Base-by-base conservation (phyloP, 106 monocot species). In the Allium cepa region DNA sequence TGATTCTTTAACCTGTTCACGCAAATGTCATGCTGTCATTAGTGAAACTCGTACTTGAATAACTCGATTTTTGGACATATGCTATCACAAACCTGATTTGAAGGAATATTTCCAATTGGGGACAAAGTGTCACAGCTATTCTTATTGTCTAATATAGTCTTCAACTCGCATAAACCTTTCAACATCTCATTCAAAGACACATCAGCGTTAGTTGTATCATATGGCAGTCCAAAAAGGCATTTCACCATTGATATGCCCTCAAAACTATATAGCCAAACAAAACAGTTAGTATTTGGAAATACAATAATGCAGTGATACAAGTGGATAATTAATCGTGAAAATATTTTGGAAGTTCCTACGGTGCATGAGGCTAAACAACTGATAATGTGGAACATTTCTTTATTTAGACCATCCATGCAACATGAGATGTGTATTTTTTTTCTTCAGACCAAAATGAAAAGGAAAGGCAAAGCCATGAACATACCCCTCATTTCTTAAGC, bases 191-290 rank as follows among this genome's bases (percentile, higher is more conserved):
- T 77, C 56, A 66, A 69, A 72, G 80, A 73, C 57, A 51, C 63
- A 60, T 16, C 66, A 61, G 52, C 60, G 62, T 53, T 65, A 70
- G 67, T 75, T 45, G 27, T 49, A 75, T 73, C 80, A 73, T 57
- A 22, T 17, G 86, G 66, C 45, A 93, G 77, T 48, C 93, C 99
- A 76, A 90, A 93, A 71, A 99, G 90, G 50, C 56, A 79, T 71
- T 71, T 93, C 74, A 93, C 57, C n/a, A 77, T 60, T 15, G 71
- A 63, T 17, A 83, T 27, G 47, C 79, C 79, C 26, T 79, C 84
- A 53, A 75, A 72, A 69, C 68, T 80, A 76, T 10, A 36, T 13
- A 73, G 53, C 10, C 65, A 48, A 66, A 46, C 12, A 22, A 57
- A 60, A 68, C 50, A 4, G 8, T 26, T 22, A 26, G 12, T 49